Conservation (phyloP, 352 stramenopile genomes). For the Phytophthora constricta region DNA sequence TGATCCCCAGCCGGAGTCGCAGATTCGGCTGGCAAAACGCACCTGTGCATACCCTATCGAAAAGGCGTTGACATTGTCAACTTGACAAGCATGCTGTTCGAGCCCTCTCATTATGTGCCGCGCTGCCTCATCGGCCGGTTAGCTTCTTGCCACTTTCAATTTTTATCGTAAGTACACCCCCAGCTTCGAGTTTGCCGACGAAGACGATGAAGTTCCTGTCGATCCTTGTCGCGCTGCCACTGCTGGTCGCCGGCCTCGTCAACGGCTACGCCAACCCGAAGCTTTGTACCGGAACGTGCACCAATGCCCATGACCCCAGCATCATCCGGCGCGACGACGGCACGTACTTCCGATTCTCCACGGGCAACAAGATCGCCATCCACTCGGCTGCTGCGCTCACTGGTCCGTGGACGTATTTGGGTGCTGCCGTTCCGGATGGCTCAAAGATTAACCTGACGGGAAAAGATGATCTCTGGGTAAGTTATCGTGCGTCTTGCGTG, state of each 20-base stretch:
- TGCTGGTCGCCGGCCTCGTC: conserved; percentile 22
- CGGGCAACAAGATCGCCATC: conserved; percentile 49
- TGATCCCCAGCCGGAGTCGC: too few species aligned
- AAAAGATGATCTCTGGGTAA: conserved; percentile 49
- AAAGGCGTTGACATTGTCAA: too few species aligned
- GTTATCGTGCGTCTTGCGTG: neutral
- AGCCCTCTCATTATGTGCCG: too few species aligned
- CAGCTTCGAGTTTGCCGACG: too few species aligned
- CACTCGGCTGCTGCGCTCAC: conserved; percentile 43
- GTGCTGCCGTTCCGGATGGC: conserved; percentile 40
- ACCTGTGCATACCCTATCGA: too few species aligned
- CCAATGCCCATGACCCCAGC: conserved; percentile 50
- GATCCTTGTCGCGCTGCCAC: conserved; percentile 10
- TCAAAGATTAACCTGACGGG: conserved; percentile 48
- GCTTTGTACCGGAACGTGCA: conserved; percentile 25
- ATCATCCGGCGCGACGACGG: conserved; percentile 50
- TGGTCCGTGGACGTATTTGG: conserved; percentile 47
- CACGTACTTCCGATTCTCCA: conserved; percentile 61
- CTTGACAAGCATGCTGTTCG: too few species aligned
- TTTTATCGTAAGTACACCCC: too few species aligned
- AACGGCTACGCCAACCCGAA: conserved; percentile 29
- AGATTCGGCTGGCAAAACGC: too few species aligned
- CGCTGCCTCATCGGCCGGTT: too few species aligned
- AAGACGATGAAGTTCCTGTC: conserved; percentile 11
- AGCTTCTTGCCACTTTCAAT: too few species aligned